phyloP scores from a whole-genome alignment of 192 early-diverging fungal genomes.

The Coemansia biformis region DNA sequence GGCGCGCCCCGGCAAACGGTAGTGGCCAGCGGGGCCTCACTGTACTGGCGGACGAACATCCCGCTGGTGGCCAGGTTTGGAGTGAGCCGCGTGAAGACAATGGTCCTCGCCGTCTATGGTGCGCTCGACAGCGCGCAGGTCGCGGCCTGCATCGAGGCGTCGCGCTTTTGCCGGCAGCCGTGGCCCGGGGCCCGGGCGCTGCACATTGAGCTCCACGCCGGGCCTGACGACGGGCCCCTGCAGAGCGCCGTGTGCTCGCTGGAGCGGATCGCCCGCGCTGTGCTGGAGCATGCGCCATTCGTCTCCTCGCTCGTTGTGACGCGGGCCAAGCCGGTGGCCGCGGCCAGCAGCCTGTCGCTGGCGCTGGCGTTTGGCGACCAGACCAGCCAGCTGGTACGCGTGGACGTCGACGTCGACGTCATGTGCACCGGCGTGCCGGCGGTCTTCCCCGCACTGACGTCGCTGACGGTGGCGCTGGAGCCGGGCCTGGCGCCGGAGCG shows the following conservation, averaged over 20 bases:
- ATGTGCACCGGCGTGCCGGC: slow-evolving; percentile 14
- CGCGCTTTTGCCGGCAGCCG: slow-evolving; percentile 7
- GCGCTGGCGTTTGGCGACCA: slow-evolving; percentile 11
- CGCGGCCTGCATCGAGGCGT: slow-evolving; percentile 5
- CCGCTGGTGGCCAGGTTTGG: slow-evolving; percentile 10
- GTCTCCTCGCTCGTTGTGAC: slow-evolving; percentile 15
- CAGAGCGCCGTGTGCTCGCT: neutral
- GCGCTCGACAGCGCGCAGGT: slow-evolving; percentile 10
- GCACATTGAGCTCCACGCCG: slow-evolving; percentile 19
- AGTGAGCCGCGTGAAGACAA: slow-evolving; percentile 12
- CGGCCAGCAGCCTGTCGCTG: slow-evolving; percentile 9
- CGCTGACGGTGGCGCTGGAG: slow-evolving; percentile 17
- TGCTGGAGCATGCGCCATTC: slow-evolving; percentile 20
- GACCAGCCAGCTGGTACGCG: slow-evolving; percentile 8
- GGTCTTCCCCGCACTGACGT: slow-evolving; percentile 13
- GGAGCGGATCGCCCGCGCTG: slow-evolving; percentile 9
- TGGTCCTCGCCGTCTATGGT: slow-evolving; percentile 19
- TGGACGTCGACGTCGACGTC: slow-evolving; percentile 25
- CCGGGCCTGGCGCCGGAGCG: slow-evolving; percentile 1
- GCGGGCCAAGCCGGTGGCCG: slow-evolving; percentile 1
- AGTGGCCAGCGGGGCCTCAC: neutral
- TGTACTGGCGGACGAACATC: slow-evolving; percentile 19
- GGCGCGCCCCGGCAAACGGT: slow-evolving; percentile 13
- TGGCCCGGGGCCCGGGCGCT: slow-evolving; percentile 18
- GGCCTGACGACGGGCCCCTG: neutral